Evolutionary conservation across 2,329 filamentous ascomycete genomes (phyloP), one percentile per base, ranked within the genome.

Genomic region (Sordariomycetes sp.): DNA sequence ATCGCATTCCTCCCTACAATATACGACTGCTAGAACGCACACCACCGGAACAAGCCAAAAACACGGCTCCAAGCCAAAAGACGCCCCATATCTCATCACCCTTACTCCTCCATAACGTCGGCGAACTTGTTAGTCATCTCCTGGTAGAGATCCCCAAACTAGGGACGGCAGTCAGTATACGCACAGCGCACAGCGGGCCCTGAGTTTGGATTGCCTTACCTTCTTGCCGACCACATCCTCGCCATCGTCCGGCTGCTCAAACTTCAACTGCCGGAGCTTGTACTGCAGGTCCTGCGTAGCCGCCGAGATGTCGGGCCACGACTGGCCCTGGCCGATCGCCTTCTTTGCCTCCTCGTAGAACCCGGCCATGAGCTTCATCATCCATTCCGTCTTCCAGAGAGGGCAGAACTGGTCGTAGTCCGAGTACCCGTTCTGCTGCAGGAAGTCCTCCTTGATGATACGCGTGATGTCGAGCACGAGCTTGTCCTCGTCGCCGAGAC

Each of bases 331-430:
- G 6, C 88, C 81, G 69, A 99, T 83, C 7, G 90, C 91, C 83
- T 97, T 97, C 73, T 97, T 93, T 25, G 90, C 87, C 79, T 99
- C 94, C 68, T 99, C 95, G 71, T 97, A 90, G 83, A 93, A 99
- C 60, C 87, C 89, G 80, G 99, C 89, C 86, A 99, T 97, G 63
- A 90, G 88, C 83, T 96, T 97, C 94, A 99, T 99, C 94, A 99
- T 97, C 87, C 94, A 99, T 73, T 96, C 89, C 0, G 94, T 99
- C 87, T 99, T 99, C 94, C 94, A 99, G 69, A 99, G 83, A 55
- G 94, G 94, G 71, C 94, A 99, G 85, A 96, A 99, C 77, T 97
- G 92, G 71, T 99, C 94, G 72, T 99, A 97, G 74, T 97, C 90
- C 65, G 89, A 94, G 83, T 99, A 99, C 62, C 94, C 94, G 77